phyloP scores from a whole-genome alignment of 1,284 basidiomycete genomes.

The Puccinia polysora region DNA sequence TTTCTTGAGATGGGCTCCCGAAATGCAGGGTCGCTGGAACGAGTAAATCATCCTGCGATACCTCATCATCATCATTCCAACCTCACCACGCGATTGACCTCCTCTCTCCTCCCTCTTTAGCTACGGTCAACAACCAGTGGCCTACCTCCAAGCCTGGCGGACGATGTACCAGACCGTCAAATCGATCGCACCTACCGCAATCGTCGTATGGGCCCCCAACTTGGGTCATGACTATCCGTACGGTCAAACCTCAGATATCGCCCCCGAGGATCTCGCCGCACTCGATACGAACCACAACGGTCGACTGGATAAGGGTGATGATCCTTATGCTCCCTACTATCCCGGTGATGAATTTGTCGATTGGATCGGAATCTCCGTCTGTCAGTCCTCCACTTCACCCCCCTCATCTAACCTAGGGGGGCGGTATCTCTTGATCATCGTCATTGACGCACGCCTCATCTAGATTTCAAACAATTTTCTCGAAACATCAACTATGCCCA shows the following conservation, averaged over 20 bases:
- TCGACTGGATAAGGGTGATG: constrained; percentile 34
- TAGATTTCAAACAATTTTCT: constrained; percentile 41
- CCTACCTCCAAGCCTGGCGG: constrained; percentile 47
- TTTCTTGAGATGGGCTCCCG: constrained; percentile 52
- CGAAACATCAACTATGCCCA: constrained; percentile 24
- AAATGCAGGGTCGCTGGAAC: constrained; percentile 52
- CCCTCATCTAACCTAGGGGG: too few relatives aligned
- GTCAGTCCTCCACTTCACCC: not conserved
- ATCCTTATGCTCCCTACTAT: constrained; percentile 43
- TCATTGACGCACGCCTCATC: not conserved
- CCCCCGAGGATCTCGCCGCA: not conserved
- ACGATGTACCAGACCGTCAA: constrained; percentile 49
- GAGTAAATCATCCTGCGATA: constrained; percentile 2
- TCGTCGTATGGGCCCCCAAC: constrained; percentile 53
- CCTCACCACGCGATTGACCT: not conserved
- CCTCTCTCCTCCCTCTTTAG: not conserved
- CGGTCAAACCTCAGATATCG: constrained; percentile 28
- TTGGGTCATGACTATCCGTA: constrained; percentile 46
- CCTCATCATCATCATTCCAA: not conserved
- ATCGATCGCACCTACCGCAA: constrained; percentile 48
- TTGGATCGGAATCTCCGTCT: constrained; percentile 44
- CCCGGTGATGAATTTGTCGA: constrained; percentile 44
- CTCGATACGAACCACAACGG: constrained; percentile 44
- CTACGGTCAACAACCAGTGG: constrained; percentile 50
- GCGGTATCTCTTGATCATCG: not conserved